Conservation (phyloP, 2,329 filamentous ascomycete genomes). For the Cercospora sojina region DNA sequence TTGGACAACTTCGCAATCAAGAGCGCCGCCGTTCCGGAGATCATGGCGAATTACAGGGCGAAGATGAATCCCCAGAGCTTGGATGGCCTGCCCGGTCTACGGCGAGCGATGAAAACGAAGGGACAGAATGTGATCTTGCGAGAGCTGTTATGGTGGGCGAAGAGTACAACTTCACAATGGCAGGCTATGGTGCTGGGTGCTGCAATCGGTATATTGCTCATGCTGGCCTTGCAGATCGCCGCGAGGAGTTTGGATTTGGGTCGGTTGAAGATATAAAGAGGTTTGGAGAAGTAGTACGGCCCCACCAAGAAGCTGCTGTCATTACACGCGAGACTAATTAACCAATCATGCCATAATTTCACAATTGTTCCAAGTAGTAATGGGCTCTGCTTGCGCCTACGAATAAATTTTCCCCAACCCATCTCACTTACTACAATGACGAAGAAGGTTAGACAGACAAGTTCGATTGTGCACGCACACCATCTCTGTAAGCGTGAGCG, state of each 20-base stretch:
- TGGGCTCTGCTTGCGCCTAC: too few relatives aligned
- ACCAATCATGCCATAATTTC: too few relatives aligned
- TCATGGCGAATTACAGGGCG: slow-evolving; percentile 57
- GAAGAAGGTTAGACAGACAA: too few relatives aligned
- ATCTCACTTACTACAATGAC: too few relatives aligned
- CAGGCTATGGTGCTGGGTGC: slow-evolving; percentile 30
- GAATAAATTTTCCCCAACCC: too few relatives aligned
- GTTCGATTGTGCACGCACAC: too few relatives aligned
- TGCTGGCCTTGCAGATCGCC: not conserved
- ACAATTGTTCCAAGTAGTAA: too few relatives aligned
- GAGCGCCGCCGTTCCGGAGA: slow-evolving; percentile 49
- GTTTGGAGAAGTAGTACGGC: not conserved
- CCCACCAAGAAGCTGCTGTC: too few relatives aligned
- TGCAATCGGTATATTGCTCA: slow-evolving; percentile 19
- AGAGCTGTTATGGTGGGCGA: slow-evolving; percentile 35
- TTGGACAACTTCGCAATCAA: slow-evolving; percentile 54
- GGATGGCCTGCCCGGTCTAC: slow-evolving; percentile 60
- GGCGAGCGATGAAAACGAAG: slow-evolving; percentile 51
- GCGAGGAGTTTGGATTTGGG: not conserved
- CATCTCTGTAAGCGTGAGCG: too few relatives aligned
- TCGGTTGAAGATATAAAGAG: not conserved
- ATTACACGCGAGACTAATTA: too few relatives aligned
- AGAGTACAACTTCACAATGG: slow-evolving; percentile 22
- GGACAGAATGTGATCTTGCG: slow-evolving; percentile 52
- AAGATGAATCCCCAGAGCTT: slow-evolving; percentile 57